These are phyloP conservation scores for Moesziomyces sp. DNA, from an alignment of 1,284 basidiomycete genomes.

Conservation along the genomic window DNA sequence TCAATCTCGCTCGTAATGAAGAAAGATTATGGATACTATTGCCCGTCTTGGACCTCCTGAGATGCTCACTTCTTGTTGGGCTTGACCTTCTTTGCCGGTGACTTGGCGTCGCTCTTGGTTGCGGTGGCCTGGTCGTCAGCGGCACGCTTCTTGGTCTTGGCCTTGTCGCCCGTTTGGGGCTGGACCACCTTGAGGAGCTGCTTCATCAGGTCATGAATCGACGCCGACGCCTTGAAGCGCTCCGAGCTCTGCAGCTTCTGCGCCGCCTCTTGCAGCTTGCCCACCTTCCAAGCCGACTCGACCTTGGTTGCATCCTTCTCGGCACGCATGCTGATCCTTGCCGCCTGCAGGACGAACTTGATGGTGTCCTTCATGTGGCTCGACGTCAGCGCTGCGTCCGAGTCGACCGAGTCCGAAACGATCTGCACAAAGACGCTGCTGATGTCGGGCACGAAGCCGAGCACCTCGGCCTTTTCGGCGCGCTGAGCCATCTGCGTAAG, in stretches of 20 bases:
- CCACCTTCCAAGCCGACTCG: constrained; percentile 68
- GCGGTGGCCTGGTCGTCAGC: constrained; percentile 12
- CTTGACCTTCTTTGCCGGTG: constrained; percentile 49
- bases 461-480: constrained; percentile 69
- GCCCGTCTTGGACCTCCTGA: too few species aligned
- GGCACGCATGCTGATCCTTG: constrained; percentile 75
- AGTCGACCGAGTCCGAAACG: constrained; percentile 72
- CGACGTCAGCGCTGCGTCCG: constrained; percentile 71
- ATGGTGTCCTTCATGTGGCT: constrained; percentile 82
- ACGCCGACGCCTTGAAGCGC: constrained; percentile 60
- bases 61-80: constrained; percentile 1
- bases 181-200: constrained; percentile 70
- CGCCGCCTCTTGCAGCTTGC: constrained; percentile 30
- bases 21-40: too few species aligned
- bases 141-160: constrained; percentile 36
- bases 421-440: constrained; percentile 72
- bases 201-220: constrained; percentile 71
- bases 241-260: constrained; percentile 38
- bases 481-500: constrained; percentile 73
- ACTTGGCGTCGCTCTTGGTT: background rate
- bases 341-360: constrained; percentile 77
- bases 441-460: constrained; percentile 73
- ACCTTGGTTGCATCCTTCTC: constrained; percentile 19
- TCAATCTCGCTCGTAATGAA: too few species aligned
- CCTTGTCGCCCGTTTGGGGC: constrained; percentile 24